phyloP scores from a whole-genome alignment of 225 moss, liverwort and hornwort genomes.

The Marchantia polymorpha region DNA sequence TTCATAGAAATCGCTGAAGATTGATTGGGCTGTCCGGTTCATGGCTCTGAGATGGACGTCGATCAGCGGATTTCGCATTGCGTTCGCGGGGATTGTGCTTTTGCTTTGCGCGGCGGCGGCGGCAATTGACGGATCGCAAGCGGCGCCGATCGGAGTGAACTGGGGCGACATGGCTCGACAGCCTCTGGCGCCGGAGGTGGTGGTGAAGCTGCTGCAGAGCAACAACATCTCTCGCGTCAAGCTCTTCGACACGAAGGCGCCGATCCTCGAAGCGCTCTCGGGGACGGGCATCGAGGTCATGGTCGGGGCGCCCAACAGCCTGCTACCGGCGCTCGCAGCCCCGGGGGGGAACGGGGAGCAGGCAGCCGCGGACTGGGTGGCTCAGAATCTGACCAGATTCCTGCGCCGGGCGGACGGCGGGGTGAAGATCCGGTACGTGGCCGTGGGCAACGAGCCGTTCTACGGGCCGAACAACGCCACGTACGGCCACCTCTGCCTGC shows the following conservation, averaged over 20 bases:
- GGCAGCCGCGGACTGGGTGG: slow-evolving; percentile 52
- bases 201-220: slow-evolving; percentile 58
- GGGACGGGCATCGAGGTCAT: slow-evolving; percentile 61
- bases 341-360: slow-evolving; percentile 25
- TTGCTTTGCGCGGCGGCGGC: not conserved
- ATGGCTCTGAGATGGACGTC: not conserved
- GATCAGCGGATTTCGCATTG: not conserved
- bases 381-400: slow-evolving; percentile 48
- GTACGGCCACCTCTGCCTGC: slow-evolving; percentile 28
- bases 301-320: slow-evolving; percentile 56
- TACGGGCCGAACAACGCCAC: slow-evolving; percentile 41
- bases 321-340: slow-evolving; percentile 37
- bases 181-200: slow-evolving; percentile 55
- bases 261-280: slow-evolving; percentile 48
- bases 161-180: slow-evolving; percentile 77
- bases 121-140: not conserved
- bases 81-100: not conserved
- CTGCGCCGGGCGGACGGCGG: slow-evolving; percentile 9
- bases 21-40: not conserved
- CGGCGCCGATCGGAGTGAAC: slow-evolving; percentile 57
- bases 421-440: slow-evolving; percentile 65
- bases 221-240: slow-evolving; percentile 73
- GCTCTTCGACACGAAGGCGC: slow-evolving; percentile 62
- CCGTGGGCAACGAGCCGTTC: slow-evolving; percentile 73
- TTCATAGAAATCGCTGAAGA: not conserved